Base-by-base conservation (phyloP, 148 eudicot species). In the Rhododendron kiyosumense region DNA sequence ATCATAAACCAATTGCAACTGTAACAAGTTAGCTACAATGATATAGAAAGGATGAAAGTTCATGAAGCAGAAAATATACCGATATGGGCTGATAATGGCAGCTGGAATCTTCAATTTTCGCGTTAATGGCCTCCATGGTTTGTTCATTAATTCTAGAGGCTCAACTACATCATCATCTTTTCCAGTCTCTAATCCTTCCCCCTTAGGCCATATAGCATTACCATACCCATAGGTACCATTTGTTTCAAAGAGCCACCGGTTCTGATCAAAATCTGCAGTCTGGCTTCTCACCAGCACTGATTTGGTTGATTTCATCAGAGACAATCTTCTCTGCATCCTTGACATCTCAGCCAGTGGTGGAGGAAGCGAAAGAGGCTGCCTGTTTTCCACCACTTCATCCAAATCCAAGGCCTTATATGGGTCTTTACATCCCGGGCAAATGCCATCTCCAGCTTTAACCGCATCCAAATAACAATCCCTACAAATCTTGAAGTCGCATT, bases 81-180 rank as follows among this genome's bases (percentile, higher is more conserved):
- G 85, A 73, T 96, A 96, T 67, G 98, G 98, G 83, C 98, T 96
- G 79, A 96, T 90, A 89, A 96, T 73, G 61, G 93, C 98, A 88
- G 98, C 98, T 28, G 93, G 95, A 84, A 96, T 94, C 91, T 90
- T 93, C 43, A 96, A 69, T 87, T 94, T 96, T 41, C 98, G 93
- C 4, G 98, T 94, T 76, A 96, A 94, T 43, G 98, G 98, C 89
- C 95, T 93, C 98, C 98, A 96, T 5, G 98, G 98, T 88, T 93
- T 96, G 91, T 82, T 92, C 84, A 89, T 89, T 82, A 96, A 85
- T 14, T 93, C 94, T 63, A 88, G 81, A 85, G 96, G 92, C 85
- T 93, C 98, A 26, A 88, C 89, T 36, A 65, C 85, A 65, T 87
- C 90, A 71, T 88, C 92, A 49, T 87, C 86, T 28, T 90, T 86